A percentile compares a stretch with the other conserved stretches of the same genome.
phyloP scores from a whole-genome alignment of 148 eudicot species.

The Fagopyrum tataricum region DNA sequence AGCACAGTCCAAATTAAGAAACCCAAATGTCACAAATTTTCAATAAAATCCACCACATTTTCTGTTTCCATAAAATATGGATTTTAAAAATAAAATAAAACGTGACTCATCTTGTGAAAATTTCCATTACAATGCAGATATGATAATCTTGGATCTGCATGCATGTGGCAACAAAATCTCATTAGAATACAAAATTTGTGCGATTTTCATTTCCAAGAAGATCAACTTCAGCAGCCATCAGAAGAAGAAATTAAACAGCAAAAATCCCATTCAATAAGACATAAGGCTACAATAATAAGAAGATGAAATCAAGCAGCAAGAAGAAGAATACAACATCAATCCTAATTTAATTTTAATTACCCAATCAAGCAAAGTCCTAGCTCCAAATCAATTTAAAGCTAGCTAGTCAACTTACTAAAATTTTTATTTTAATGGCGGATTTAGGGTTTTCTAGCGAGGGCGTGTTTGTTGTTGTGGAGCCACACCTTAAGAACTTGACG shows the following conservation, averaged over 20 bases:
- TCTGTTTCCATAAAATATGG: too few species aligned
- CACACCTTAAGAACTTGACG: slow-evolving; percentile 28
- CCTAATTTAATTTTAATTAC: background rate
- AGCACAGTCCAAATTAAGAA: too few species aligned
- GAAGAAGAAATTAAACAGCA: background rate
- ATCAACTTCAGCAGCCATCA: background rate
- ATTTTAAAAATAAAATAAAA: too few species aligned
- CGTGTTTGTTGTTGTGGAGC: slow-evolving; percentile 25
- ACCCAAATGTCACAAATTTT: too few species aligned
- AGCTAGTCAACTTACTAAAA: background rate
- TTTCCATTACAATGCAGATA: too few species aligned
- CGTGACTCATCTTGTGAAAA: too few species aligned
- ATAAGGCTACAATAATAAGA: background rate
- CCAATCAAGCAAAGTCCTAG: background rate
- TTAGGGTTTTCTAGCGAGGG: slow-evolving; percentile 10
- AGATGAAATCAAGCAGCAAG: background rate
- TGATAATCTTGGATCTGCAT: background rate
- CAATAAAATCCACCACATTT: too few species aligned
- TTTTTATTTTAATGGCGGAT: background rate
- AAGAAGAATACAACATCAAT: background rate
- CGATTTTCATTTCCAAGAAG: slow-evolving; percentile 1
- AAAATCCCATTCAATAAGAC: background rate
- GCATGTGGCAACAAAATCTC: slow-evolving; percentile 8
- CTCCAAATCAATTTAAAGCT: background rate
- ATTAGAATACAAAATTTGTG: background rate